Conservation (phyloP, 257 asterid genomes). For the Fraxinus quadrangulata region DNA sequence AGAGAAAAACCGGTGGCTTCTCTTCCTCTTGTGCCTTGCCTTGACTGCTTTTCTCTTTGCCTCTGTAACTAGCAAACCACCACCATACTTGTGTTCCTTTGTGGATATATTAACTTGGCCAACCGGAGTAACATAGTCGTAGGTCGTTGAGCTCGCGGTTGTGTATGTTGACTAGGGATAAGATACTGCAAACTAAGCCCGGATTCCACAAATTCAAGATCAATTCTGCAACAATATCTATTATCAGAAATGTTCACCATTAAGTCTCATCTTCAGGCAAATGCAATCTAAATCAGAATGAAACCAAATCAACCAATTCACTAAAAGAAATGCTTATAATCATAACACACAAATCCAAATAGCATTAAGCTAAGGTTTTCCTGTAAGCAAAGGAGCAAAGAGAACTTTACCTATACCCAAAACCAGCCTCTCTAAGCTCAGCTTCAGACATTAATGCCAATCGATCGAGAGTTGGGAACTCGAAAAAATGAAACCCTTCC, state of each 20-base stretch:
- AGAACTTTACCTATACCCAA: slow-evolving; percentile 74
- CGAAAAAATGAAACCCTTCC: slow-evolving; percentile 65
- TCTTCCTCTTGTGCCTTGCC: too few species aligned
- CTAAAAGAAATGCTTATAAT: neutral
- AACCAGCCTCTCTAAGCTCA: slow-evolving; percentile 87
- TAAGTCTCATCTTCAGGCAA: neutral
- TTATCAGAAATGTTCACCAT: neutral
- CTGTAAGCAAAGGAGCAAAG: slow-evolving; percentile 7
- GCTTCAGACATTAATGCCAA: slow-evolving; percentile 68
- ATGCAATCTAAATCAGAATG: slow-evolving; percentile 11
- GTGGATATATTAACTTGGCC: too few species aligned
- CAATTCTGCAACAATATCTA: too few species aligned
- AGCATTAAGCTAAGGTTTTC: slow-evolving; percentile 4
- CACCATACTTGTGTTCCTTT: too few species aligned
- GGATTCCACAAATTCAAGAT: too few species aligned
- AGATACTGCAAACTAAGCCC: too few species aligned
- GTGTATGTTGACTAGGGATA: too few species aligned
- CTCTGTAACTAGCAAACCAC: too few species aligned
- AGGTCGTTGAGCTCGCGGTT: too few species aligned
- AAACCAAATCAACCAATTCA: neutral
- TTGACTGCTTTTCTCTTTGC: too few species aligned
- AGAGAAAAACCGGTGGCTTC: too few species aligned
- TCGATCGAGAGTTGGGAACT: slow-evolving; percentile 67
- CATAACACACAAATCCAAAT: slow-evolving; percentile 20
- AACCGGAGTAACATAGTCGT: too few species aligned